Evolutionary conservation across 2,329 filamentous ascomycete genomes (phyloP), one percentile per base, ranked within the genome.

Genomic region (Ophiostoma novo-ulmi): DNA sequence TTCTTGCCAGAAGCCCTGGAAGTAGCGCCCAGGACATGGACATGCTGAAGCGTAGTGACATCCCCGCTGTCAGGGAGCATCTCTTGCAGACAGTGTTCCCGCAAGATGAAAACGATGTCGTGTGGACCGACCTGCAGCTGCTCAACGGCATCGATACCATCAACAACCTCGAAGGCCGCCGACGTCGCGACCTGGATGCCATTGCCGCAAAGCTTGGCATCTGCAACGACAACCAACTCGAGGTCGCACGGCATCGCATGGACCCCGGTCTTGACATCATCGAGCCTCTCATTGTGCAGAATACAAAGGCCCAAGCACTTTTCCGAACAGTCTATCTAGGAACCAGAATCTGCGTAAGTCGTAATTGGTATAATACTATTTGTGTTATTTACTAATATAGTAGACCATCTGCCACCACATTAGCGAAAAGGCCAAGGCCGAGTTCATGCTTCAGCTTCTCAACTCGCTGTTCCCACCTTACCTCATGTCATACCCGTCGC

Each of bases 391-490:
- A 31, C 36, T 26, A 13, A 10, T 2, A 22, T n/a, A 13, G 5
- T 2, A 74, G 74, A 69, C 68, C 1, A 68, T 75, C 17, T 72
- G 71, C n/a, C 68, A 74, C 26, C 73, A 74, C 7, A 20, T 75
- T 26, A 38, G 65, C 5, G 61, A 65, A 3, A 61, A 31, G 0
- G 52, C 38, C 8, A 70, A 61, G 31, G 36, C 66, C 14, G 14
- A 38, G 1, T 73, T 74, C 48, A 39, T 73, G 5, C 64, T 74
- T 55, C 72, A 73, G 63, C 66, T 75, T 1, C 68, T 75, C 35
- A 75, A 75, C 69, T 70, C 74, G 1, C 69, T 75, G 1, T 73
- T 75, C 41, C 74, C 74, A 1, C 74, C 74, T 0, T 74, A 75
- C n/a, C 69, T 73, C 20, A 41, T 72, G 58, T 69, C 71, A 0